Conservation (phyloP, 1,139 yeast genomes). For the Sugiyamaella neomexicana region DNA sequence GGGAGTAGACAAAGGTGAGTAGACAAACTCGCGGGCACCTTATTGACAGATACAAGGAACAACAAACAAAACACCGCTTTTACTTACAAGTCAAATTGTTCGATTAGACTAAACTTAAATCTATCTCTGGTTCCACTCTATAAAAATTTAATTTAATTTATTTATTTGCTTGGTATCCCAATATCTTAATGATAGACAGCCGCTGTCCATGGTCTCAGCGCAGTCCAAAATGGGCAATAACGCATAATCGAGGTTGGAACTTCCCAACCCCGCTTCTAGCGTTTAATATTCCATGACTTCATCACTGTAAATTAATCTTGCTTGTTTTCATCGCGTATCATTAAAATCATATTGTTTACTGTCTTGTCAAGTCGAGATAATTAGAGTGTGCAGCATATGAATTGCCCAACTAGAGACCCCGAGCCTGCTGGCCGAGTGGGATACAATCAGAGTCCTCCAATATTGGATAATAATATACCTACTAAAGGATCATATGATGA, state of each 20-base stretch:
- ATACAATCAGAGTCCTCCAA: conserved; percentile 27
- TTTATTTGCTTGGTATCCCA: too few relatives aligned
- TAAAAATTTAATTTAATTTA: too few relatives aligned
- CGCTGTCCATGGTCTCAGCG: neutral
- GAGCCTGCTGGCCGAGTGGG: conserved; percentile 31
- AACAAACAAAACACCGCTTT: too few relatives aligned
- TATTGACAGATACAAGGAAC: too few relatives aligned
- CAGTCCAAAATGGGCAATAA: neutral
- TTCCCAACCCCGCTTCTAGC: neutral
- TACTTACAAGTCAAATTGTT: too few relatives aligned
- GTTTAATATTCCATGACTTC: neutral
- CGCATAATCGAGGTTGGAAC: neutral
- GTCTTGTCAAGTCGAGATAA: neutral
- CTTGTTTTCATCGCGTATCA: too few relatives aligned
- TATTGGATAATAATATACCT: conserved; percentile 24
- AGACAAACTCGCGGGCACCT: too few relatives aligned
- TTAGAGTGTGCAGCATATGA: conserved; percentile 26
- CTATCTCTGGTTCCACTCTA: too few relatives aligned
- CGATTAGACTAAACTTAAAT: too few relatives aligned
- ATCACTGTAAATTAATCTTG: neutral
- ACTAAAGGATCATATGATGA: conserved; percentile 26
- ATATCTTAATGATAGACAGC: neutral
- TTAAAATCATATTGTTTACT: neutral
- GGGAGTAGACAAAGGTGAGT: too few relatives aligned
- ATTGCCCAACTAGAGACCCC: conserved; percentile 38